Conservation (phyloP, 1,284 basidiomycete species). For the Athelia psychrophila region DNA sequence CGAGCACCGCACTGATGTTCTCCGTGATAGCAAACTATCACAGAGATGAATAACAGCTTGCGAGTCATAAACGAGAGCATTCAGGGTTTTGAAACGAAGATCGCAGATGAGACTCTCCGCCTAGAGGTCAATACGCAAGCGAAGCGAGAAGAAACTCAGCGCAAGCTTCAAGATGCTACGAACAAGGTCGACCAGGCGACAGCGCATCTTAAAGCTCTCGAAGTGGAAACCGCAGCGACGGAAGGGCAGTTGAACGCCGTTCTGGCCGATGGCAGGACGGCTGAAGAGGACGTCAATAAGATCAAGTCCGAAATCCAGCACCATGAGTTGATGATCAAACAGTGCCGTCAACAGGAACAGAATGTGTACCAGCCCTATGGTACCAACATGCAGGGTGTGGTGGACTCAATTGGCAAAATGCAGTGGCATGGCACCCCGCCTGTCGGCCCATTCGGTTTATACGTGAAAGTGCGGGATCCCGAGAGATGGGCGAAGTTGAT, state of each 20-base stretch:
- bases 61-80: slow-evolving; percentile 42
- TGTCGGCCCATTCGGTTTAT: slow-evolving; percentile 83
- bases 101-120: slow-evolving; percentile 53
- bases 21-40: slow-evolving; percentile 46
- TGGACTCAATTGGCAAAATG: slow-evolving; percentile 51
- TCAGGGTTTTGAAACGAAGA: slow-evolving; percentile 45
- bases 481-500: slow-evolving; percentile 66
- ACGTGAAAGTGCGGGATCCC: slow-evolving; percentile 75
- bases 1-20: neutral
- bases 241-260: slow-evolving; percentile 27
- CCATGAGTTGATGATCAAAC: slow-evolving; percentile 43
- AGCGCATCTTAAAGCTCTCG: slow-evolving; percentile 28
- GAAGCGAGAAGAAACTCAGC: slow-evolving; percentile 55
- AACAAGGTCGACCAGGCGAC: slow-evolving; percentile 34
- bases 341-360: slow-evolving; percentile 45
- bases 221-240: slow-evolving; percentile 27
- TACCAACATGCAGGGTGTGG: slow-evolving; percentile 56
- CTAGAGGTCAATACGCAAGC: slow-evolving; percentile 56
- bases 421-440: slow-evolving; percentile 72
- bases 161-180: slow-evolving; percentile 44
- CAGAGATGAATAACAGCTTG: slow-evolving; percentile 43
- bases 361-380: slow-evolving; percentile 66
- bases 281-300: slow-evolving; percentile 28
- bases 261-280: slow-evolving; percentile 28
- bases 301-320: slow-evolving; percentile 39